These are phyloP conservation scores for Adenanthera pavonina DNA, from an alignment of 306 rosid species.

Conservation along the genomic window DNA sequence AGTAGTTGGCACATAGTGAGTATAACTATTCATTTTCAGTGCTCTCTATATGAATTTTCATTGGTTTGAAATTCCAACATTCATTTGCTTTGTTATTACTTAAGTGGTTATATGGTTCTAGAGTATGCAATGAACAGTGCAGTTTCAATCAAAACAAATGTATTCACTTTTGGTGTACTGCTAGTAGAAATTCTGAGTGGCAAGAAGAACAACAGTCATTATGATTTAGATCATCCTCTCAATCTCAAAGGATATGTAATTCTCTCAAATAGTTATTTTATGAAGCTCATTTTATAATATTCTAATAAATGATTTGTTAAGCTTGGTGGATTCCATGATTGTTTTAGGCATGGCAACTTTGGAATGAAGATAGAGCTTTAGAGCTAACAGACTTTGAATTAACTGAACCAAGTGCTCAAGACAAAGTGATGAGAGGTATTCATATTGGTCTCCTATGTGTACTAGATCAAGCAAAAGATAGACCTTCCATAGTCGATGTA, in stretches of 20 bases:
- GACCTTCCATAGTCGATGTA: constrained; percentile 55
- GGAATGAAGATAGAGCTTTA: constrained; percentile 39
- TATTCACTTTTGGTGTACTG: constrained; percentile 44
- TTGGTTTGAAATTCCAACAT: neutral
- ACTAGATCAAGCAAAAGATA: constrained; percentile 47
- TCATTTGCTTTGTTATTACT: neutral
- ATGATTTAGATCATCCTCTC: neutral
- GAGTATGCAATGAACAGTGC: constrained; percentile 42
- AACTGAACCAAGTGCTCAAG: neutral
- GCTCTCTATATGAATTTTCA: neutral
- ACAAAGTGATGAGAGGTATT: constrained; percentile 43
- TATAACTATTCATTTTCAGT: neutral
- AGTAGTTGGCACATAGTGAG: constrained; percentile 50
- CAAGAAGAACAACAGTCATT: neutral
- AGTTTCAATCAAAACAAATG: constrained; percentile 48
- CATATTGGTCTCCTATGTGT: constrained; percentile 54
- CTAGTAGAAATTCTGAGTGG: constrained; percentile 41
- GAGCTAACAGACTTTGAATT: constrained; percentile 27
- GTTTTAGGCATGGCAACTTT: constrained; percentile 47
- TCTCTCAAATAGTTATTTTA: neutral
- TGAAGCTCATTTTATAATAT: neutral
- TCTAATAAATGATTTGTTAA: neutral
- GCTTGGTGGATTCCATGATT: neutral
- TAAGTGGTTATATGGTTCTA: constrained; percentile 45
- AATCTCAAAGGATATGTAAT: too few species aligned